A percentile compares a stretch with the other conserved stretches of the same genome.
Evolutionary conservation across 2,329 filamentous ascomycete genomes (phyloP).

Genomic region (Curvularia sp.): DNA sequence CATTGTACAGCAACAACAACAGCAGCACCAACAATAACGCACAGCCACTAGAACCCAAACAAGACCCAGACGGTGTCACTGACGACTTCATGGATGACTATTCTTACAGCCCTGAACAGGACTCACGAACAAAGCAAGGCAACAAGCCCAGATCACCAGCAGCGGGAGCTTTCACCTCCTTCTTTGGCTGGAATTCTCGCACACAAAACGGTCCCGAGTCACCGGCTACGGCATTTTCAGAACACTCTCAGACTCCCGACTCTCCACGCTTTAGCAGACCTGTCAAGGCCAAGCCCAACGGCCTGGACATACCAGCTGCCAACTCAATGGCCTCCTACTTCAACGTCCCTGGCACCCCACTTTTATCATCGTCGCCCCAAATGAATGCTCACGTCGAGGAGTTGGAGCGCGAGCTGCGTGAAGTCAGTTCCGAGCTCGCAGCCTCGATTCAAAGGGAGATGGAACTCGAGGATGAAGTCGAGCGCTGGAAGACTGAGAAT

Average conservation of each 20-base stretch:
- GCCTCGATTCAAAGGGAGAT: slow-evolving; percentile 93
- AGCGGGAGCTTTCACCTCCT: slow-evolving; percentile 65
- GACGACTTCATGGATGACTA: slow-evolving; percentile 50
- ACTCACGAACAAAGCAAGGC: slow-evolving; percentile 31
- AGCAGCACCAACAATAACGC: slow-evolving; percentile 30
- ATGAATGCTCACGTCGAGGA: slow-evolving; percentile 74
- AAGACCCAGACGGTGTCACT: slow-evolving; percentile 48
- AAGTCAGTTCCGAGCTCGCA: slow-evolving; percentile 91
- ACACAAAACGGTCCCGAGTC: slow-evolving; percentile 63
- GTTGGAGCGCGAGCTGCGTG: slow-evolving; percentile 91
- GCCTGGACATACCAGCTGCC: slow-evolving; percentile 60
- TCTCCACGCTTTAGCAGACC: slow-evolving; percentile 57
- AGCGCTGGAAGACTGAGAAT: slow-evolving; percentile 81
- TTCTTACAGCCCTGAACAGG: slow-evolving; percentile 38
- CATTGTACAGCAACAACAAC: slow-evolving; percentile 39
- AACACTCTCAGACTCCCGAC: slow-evolving; percentile 65
- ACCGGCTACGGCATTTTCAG: slow-evolving; percentile 69
- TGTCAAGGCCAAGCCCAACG: slow-evolving; percentile 53
- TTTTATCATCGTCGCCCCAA: slow-evolving; percentile 53
- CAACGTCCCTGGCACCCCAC: slow-evolving; percentile 57
- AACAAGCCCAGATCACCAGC: slow-evolving; percentile 56
- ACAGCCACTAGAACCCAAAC: slow-evolving; percentile 41
- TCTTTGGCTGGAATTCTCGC: slow-evolving; percentile 71
- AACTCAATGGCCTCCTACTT: slow-evolving; percentile 57
- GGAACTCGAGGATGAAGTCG: slow-evolving; percentile 93